These are phyloP conservation scores for Yarrowia osloensis DNA, from an alignment of 805 yeast genomes.

Conservation along the genomic window DNA sequence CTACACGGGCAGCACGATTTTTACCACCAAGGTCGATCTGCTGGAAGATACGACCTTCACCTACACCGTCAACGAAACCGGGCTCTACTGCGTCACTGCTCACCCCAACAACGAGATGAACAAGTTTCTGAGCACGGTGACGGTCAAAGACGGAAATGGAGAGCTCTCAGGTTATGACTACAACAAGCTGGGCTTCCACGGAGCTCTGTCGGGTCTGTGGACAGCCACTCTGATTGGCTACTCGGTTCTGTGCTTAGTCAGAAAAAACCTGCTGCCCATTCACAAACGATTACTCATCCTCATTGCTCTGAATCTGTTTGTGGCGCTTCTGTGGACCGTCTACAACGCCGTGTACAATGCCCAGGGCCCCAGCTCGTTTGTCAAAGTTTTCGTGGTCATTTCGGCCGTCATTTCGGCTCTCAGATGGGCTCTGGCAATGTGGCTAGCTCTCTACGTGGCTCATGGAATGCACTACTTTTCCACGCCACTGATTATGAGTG, in stretches of 20 bases:
- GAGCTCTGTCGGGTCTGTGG: background rate
- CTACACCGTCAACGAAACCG: constrained; percentile 7
- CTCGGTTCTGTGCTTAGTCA: background rate
- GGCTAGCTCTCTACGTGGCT: background rate
- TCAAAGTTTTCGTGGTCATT: background rate
- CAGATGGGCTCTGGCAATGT: background rate
- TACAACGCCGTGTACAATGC: background rate
- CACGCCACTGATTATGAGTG: background rate
- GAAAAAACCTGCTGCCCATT: background rate
- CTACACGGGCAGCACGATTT: constrained; percentile 9
- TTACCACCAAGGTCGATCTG: constrained; percentile 14
- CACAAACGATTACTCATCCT: background rate
- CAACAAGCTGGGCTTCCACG: constrained; percentile 1
- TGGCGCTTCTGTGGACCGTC: background rate
- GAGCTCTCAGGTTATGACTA: constrained; percentile 12
- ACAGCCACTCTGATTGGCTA: background rate
- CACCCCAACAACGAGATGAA: constrained; percentile 16
- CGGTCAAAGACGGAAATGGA: background rate
- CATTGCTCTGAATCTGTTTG: background rate
- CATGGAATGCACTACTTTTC: constrained; percentile 25
- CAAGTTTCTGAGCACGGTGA: background rate
- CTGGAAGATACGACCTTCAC: background rate
- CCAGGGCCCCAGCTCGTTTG: background rate
- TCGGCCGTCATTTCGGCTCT: background rate
- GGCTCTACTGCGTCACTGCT: constrained; percentile 17